These are phyloP conservation scores for Isatis tinctoria DNA, from an alignment of 345 rosid genomes.

Conservation along the genomic window DNA sequence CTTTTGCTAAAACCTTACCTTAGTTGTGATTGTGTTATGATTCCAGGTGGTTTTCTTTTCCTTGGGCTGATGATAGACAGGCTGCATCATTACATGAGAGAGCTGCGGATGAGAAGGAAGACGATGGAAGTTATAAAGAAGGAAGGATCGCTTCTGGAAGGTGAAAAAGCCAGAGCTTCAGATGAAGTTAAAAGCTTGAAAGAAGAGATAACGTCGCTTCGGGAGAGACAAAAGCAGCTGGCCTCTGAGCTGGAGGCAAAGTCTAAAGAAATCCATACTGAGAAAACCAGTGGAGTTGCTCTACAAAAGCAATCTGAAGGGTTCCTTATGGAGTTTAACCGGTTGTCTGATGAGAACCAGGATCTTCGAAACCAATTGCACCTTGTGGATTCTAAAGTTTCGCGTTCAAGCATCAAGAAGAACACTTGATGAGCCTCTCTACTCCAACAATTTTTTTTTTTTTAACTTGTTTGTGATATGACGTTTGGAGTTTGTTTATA, in stretches of 20 bases:
- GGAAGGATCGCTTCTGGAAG: constrained; percentile 56
- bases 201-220: constrained; percentile 44
- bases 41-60: constrained; percentile 75
- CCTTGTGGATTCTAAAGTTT: constrained; percentile 50
- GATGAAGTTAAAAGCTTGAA: constrained; percentile 57
- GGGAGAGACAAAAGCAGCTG: constrained; percentile 43
- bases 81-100: constrained; percentile 85
- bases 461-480: neutral
- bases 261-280: constrained; percentile 47
- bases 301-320: constrained; percentile 93
- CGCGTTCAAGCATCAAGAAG: constrained; percentile 71
- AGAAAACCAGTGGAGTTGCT: constrained; percentile 73
- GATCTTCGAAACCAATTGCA: constrained; percentile 60
- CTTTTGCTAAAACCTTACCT: constrained; percentile 1
- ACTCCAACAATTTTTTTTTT: neutral
- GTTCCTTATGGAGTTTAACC: constrained; percentile 83
- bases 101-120: constrained; percentile 74
- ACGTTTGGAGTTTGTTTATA: neutral
- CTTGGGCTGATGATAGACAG: constrained; percentile 85
- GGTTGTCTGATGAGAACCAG: constrained; percentile 82
- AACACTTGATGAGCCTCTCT: constrained; percentile 44
- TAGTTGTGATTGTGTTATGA: neutral
- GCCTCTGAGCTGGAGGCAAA: constrained; percentile 48
- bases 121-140: constrained; percentile 71
- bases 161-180: constrained; percentile 43